A percentile compares a stretch with the other conserved stretches of the same genome.
phyloP scores from a whole-genome alignment of 2,329 filamentous ascomycete genomes.

The Diatrype stigma region DNA sequence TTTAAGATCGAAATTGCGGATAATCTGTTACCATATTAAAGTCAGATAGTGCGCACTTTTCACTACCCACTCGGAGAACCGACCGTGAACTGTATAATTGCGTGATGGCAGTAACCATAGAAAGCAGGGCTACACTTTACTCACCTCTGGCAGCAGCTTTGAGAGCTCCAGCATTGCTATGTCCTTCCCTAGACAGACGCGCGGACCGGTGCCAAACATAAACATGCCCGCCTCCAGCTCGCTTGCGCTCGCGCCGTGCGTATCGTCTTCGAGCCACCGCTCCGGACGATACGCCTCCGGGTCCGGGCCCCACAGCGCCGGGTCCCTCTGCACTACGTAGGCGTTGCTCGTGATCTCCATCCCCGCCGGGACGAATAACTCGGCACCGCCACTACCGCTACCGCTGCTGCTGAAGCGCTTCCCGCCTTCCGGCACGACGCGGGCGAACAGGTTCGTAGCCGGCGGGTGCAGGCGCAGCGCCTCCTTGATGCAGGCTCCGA shows the following conservation, averaged over 20 bases:
- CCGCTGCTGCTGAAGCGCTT: too few species aligned
- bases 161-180: constrained; percentile 20
- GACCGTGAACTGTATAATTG: constrained; percentile 11
- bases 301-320: constrained; percentile 26
- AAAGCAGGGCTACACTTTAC: too few species aligned
- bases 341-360: constrained; percentile 28
- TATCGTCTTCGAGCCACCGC: constrained; percentile 23
- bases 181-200: constrained; percentile 20
- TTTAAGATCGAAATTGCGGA: constrained; percentile 13
- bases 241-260: not conserved
- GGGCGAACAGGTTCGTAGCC: constrained; percentile 7
- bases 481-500: constrained; percentile 15
- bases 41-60: not conserved
- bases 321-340: constrained; percentile 26
- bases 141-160: constrained; percentile 12
- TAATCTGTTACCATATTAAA: constrained; percentile 9
- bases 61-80: constrained; percentile 11
- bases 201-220: constrained; percentile 15
- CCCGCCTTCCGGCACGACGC: constrained; percentile 7
- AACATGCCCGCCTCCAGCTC: constrained; percentile 15
- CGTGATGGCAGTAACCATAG: too few species aligned
- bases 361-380: constrained; percentile 10
- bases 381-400: too few species aligned
- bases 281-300: constrained; percentile 27
- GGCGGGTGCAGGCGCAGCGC: constrained; percentile 11